Evolutionary conservation across 768 basidiomycete genomes (phyloP), one percentile per base, ranked within the genome.

Genomic region (Boletus pseudopeckii): DNA sequence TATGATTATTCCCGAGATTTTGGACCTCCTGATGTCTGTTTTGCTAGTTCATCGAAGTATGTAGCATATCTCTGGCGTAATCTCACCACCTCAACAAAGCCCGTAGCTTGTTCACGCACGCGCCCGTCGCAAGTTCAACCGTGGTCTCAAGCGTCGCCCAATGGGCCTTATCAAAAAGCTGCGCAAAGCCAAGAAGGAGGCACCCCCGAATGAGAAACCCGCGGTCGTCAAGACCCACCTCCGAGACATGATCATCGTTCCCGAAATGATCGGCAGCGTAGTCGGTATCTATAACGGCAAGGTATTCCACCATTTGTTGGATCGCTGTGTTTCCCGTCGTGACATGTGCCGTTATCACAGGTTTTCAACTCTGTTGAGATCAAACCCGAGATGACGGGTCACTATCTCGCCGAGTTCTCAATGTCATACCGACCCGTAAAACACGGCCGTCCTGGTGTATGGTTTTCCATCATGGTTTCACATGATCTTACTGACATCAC

Each of bases 151-250:
- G 81, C 91, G 95, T 77, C 88, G 88, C 73, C 95, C 97, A 40
- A 89, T 99, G 88, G 93, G 93, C 61, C 85, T 99, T 63, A 98
- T 99, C 73, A 98, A 98, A 83, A 99, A 99, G 77, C 83, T 99
- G 65, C 92, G 97, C 75, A 96, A 97, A 77, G 92, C 97, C 54
- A 99, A 99, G 85, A 98, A 96, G 80, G 94, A 98, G 75, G 93
- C 94, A n/a, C 90, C 85, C 53, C 91, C 96, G 63, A 97, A 98
- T 77, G 95, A 98, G 79, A 98, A 99, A 82, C 97, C 97, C 55
- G 82, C 92, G 48, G 90, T 94, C 64, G 96, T 99, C 69, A 99
- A 98, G 84, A 99, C 97, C 53, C 97, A 99, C 76, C 81, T 99
- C 65, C 92, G 97, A 68, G 88, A 98, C 78, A 98, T 99, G 97